Conservation (phyloP, 2,329 filamentous ascomycete species). For the Sporothrix brasiliensis region DNA sequence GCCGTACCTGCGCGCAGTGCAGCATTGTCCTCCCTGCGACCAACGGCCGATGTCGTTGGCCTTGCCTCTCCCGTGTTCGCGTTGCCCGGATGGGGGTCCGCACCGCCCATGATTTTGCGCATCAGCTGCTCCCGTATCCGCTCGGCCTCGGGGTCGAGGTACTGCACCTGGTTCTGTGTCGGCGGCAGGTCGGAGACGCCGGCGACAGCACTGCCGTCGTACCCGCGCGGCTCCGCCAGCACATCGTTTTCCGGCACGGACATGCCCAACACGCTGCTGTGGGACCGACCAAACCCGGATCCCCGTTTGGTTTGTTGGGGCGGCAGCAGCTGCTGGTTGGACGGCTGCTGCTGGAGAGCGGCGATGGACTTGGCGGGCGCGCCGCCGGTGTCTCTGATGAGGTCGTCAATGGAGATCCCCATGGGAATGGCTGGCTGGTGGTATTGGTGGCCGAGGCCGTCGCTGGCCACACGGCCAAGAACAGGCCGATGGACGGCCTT, state of each 20-base stretch:
- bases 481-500: constrained; percentile 17
- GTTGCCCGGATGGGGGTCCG: background rate
- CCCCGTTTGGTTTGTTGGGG: constrained; percentile 34
- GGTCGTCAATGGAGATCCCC: constrained; percentile 33
- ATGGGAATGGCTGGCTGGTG: constrained; percentile 26
- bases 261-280: constrained; percentile 28
- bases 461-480: constrained; percentile 32
- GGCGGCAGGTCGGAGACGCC: constrained; percentile 40
- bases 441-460: constrained; percentile 32
- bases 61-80: background rate
- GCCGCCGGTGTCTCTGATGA: constrained; percentile 31
- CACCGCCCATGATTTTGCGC: constrained; percentile 47
- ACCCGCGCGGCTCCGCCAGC: constrained; percentile 33
- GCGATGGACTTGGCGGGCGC: constrained; percentile 31
- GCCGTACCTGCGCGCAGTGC: background rate
- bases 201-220: constrained; percentile 39
- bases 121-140: constrained; percentile 50
- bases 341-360: constrained; percentile 24
- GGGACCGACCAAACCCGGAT: background rate
- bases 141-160: constrained; percentile 55
- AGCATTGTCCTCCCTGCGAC: background rate
- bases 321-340: background rate
- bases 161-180: constrained; percentile 57
- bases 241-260: constrained; percentile 41
- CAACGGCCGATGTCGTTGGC: background rate